Conservation (phyloP, 2,329 filamentous ascomycete genomes). For the Coniochaeta sp. region DNA sequence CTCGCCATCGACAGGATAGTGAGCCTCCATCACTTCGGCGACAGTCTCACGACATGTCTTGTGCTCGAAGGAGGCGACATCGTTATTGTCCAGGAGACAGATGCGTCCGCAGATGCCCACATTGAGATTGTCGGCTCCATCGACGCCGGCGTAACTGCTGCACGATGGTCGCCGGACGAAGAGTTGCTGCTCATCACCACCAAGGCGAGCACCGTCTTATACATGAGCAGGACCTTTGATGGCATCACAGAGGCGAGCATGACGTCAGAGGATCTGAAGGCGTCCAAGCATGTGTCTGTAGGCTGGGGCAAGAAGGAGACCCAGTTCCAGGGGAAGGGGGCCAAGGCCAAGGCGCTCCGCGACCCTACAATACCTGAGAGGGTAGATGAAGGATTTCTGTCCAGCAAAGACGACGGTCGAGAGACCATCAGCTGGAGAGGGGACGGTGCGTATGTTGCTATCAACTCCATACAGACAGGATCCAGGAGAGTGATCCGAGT, state of each 20-base stretch:
- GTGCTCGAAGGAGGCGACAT: slow-evolving; percentile 90
- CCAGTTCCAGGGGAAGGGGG: slow-evolving; percentile 89
- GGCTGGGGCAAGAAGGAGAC: slow-evolving; percentile 99
- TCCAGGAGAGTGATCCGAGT: slow-evolving; percentile 76
- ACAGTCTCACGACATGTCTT: slow-evolving; percentile 69
- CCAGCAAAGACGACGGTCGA: slow-evolving; percentile 62
- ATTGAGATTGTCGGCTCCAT: slow-evolving; percentile 96
- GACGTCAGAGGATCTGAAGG: slow-evolving; percentile 67
- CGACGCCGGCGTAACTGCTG: slow-evolving; percentile 82
- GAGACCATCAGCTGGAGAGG: slow-evolving; percentile 86
- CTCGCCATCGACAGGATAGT: slow-evolving; percentile 69
- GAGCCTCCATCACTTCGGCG: slow-evolving; percentile 77
- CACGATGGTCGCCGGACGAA: slow-evolving; percentile 91
- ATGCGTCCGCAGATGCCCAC: slow-evolving; percentile 52
- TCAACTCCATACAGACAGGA: slow-evolving; percentile 68
- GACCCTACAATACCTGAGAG: slow-evolving; percentile 94
- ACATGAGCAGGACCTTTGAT: slow-evolving; percentile 92
- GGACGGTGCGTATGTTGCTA: slow-evolving; percentile 82
- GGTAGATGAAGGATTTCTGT: slow-evolving; percentile 75
- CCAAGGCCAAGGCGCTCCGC: slow-evolving; percentile 73
- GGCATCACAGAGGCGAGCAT: slow-evolving; percentile 70
- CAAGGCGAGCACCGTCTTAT: slow-evolving; percentile 68
- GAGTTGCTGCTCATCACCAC: slow-evolving; percentile 83
- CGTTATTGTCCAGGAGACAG: slow-evolving; percentile 66
- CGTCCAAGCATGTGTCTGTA: slow-evolving; percentile 91